Conservation (phyloP, 2,329 filamentous ascomycete species). For the Exserohilum rostratum region DNA sequence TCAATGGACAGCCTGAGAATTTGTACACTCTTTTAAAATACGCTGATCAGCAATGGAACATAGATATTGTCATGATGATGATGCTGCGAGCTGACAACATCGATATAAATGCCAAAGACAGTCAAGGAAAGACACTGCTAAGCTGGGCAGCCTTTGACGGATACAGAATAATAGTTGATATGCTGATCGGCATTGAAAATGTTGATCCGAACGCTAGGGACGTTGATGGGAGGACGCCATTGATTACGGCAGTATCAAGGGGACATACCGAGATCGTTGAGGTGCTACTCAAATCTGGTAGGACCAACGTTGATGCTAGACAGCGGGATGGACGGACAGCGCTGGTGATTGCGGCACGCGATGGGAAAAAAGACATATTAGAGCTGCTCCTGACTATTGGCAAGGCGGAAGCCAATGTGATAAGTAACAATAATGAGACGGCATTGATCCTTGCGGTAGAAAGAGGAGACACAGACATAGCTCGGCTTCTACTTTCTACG, state of each 20-base stretch:
- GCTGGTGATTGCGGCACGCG: background rate
- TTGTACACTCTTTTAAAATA: background rate
- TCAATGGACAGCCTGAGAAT: background rate
- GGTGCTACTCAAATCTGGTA: background rate
- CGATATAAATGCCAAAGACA: background rate
- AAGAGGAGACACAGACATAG: background rate
- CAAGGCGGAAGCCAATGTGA: background rate
- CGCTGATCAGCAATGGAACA: conserved; percentile 7
- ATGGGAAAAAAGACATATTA: background rate
- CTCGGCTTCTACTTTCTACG: background rate
- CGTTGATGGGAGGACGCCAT: no score
- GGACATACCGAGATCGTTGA: background rate
- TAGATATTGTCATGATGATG: background rate
- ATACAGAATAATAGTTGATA: background rate
- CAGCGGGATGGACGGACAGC: background rate
- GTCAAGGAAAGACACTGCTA: background rate
- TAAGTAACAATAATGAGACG: no score
- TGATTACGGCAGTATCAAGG: background rate
- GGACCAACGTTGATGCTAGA: background rate
- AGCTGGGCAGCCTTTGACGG: background rate
- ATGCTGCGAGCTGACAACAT: background rate
- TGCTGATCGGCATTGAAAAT: background rate
- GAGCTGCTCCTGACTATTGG: background rate
- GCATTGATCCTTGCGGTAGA: background rate
- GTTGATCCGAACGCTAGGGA: background rate